Evolutionary conservation across 2,329 filamentous ascomycete species (phyloP), one percentile per base, ranked within the genome.

Genomic region (Beauveria scarabaeidicola): DNA sequence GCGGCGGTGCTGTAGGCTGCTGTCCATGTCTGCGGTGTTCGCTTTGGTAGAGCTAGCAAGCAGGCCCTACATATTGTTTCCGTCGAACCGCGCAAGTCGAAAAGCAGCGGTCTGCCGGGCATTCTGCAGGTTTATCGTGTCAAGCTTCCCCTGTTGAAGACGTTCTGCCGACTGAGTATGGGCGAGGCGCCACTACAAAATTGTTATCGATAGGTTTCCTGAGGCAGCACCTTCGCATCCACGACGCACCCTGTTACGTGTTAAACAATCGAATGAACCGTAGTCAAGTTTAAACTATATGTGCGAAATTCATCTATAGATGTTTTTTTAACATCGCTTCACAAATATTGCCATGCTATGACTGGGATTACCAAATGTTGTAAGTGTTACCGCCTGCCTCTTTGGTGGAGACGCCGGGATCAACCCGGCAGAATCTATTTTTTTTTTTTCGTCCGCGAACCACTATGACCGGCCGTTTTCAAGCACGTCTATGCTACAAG

Each of bases 11-110:
- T 74, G 63, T 73, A 75, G 36, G 69, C 56, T 19, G 72, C 67
- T 41, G 65, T 63, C 67, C 69, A 69, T 60, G 65, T 61, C 40
- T 63, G 67, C 40, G 67, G 23, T 59, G 66, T 66, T 48, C 64
- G 65, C 21, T 66, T 70, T 50, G 67, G 67, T 40, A 74, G 64
- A 50, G 64, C 64, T 25, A 67, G 61, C 44, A 72, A 66, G 64
- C 74, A 77, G 47, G 73, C 70, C 40, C 70, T 72, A 60, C 74
- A 77, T 51, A 77, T 68, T 9, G 69, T 67, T 41, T 69, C 67
- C 58, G 70, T 73, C 51, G 67, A 71, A 64, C 68, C 68, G 64
- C 65, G 61, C 19, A 75, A 65, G 61, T 75, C 72, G 60, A 69
- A 64, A 59, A 74, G 63, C 40, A 70, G 67, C 57, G 72, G 68